phyloP scores from a whole-genome alignment of 2,329 filamentous ascomycete species.

The Talaromyces amestolkiae region DNA sequence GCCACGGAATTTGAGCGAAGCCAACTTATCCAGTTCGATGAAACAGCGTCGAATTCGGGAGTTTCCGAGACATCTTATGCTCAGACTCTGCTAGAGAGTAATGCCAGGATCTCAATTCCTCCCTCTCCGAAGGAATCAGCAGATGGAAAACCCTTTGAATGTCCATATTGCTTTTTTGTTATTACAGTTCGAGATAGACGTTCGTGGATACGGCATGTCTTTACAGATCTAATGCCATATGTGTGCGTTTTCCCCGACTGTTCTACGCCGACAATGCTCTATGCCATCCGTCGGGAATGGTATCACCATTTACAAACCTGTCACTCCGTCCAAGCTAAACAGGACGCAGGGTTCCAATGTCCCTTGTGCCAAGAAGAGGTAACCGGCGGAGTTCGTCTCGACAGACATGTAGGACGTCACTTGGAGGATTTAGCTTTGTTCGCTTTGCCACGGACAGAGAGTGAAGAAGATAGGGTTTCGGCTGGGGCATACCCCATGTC shows the following conservation, averaged over 20 bases:
- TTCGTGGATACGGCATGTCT: constrained; percentile 42
- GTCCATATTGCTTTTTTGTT: constrained; percentile 28
- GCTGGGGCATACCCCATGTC: neutral
- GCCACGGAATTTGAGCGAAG: neutral
- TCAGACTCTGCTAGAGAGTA: neutral
- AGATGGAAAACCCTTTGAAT: constrained; percentile 1
- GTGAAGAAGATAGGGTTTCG: neutral
- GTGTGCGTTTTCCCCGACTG: constrained; percentile 35
- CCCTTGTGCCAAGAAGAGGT: neutral
- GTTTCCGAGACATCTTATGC: neutral
- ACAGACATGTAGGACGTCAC: constrained; percentile 23
- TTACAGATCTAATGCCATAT: constrained; percentile 42
- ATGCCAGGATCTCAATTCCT: neutral
- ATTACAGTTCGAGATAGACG: constrained; percentile 27
- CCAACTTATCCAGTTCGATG: neutral
- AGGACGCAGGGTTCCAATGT: neutral
- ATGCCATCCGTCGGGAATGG: constrained; percentile 24
- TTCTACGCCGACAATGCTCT: constrained; percentile 21
- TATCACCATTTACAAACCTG: constrained; percentile 17
- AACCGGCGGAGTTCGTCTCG: neutral
- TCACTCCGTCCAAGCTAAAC: neutral
- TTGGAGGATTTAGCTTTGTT: constrained; percentile 26
- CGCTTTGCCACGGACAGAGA: constrained; percentile 13
- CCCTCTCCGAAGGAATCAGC: neutral
- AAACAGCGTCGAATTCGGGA: neutral